Base-by-base conservation (phyloP, 805 yeast genomes). In the Blastobotrys robertii region DNA sequence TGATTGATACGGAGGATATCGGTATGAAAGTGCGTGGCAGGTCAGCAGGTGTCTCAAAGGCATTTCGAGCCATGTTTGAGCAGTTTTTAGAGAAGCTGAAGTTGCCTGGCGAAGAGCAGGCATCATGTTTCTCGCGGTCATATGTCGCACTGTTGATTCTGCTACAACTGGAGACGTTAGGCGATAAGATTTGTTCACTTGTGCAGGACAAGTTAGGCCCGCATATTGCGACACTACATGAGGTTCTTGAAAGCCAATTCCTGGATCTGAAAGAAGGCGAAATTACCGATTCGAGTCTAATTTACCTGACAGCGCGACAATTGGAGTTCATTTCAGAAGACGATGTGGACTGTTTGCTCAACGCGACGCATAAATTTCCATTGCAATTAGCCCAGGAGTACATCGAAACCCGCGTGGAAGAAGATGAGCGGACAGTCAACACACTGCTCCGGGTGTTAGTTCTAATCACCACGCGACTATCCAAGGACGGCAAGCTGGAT, bases 1-100 rank as follows among this genome's bases (percentile, higher is more conserved):
- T 45, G 16, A 13, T 19, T 12, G 47, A 47, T 37, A 38, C 16
- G 7, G 35, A 41, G 14, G 44, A 44, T 32, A 49, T 49, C 4
- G 5, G 19, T 16, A 32, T 16, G 25, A 14, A 14, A 13, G 28
- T 13, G 30, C 29, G 35, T 19, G 25, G 25, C 6, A 19, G 25
- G 25, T 19, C 25, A 4, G 25, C 25, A 15, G 35, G 30, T 19
- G 22, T 29, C 25, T 39, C 36, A 9, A 38, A 37, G 29, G 30
- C 19, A 12, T 43, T 37, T 9, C n/a, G 30, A 12, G 14, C 14
- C 4, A n/a, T 36, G 36, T 25, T 42, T 13, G 34, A 37, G 13
- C 37, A 30, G 16, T 31, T 37, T n/a, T 12, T 45, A n/a, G 13
- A 34, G 30, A 34, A 40, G 10, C 28, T 11, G 34, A 25, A 33